A percentile compares a stretch with the other conserved stretches of the same genome.
Conservation (phyloP, 805 yeast species). For the Saturnispora sanitii region DNA sequence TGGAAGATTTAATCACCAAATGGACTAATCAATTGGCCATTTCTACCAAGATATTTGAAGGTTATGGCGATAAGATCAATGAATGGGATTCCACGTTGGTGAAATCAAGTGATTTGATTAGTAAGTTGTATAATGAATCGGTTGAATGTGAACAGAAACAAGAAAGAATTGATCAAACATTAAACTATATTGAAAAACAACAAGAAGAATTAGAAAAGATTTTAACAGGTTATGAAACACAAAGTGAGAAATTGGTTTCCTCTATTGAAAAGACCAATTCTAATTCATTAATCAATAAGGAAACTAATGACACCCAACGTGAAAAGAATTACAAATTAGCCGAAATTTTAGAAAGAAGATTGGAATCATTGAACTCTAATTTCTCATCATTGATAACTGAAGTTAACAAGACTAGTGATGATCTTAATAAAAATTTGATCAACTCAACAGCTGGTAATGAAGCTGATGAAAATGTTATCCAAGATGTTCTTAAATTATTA, state of each 20-base stretch:
- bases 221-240: constrained; percentile 73
- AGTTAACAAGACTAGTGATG: constrained; percentile 73
- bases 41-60: constrained; percentile 63
- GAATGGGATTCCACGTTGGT: constrained; percentile 83
- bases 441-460: constrained; percentile 18
- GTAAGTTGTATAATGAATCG: constrained; percentile 67
- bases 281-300: constrained; percentile 9
- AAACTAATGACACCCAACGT: constrained; percentile 71
- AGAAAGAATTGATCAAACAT: constrained; percentile 74
- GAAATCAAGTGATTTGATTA: constrained; percentile 75
- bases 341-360: constrained; percentile 69
- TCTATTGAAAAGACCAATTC: constrained; percentile 22
- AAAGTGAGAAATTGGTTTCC: constrained; percentile 44
- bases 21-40: constrained; percentile 84
- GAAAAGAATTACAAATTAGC: constrained; percentile 85
- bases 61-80: constrained; percentile 63
- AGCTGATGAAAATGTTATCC: constrained; percentile 32
- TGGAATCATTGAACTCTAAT: constrained; percentile 69
- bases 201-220: constrained; percentile 84
- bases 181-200: constrained; percentile 79
- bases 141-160: constrained; percentile 79
- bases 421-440: constrained; percentile 55
- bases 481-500: constrained; percentile 68
- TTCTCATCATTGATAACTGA: constrained; percentile 68
- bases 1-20: constrained; percentile 84